Base-by-base conservation (phyloP, 495 filamentous ascomycete genomes). In the Aspergillus bertholletiae region DNA sequence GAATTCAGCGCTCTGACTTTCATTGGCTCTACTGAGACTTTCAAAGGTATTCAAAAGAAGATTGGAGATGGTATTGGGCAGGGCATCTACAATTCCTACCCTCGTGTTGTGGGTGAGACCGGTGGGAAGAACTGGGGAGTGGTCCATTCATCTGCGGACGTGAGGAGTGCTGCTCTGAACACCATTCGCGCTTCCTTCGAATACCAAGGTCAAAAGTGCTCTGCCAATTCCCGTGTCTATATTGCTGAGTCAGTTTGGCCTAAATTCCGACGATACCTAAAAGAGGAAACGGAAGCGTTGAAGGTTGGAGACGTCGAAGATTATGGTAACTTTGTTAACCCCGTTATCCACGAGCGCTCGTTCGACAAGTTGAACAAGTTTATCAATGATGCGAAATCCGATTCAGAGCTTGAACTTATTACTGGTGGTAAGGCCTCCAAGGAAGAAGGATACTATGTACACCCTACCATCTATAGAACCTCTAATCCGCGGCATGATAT, bases 71-170 rank as follows among this genome's bases (percentile, higher is more conserved):
- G 85, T 17, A 79, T 90, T 22, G 84, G 82, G 6, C 78, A 85
- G 56, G 82, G 80, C 20, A 80, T 77, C 26, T 94, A 90, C 64
- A 73, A 77, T 48, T 79, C 80, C 23, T 93, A 90, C 68, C 89
- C 89, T 4, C 82, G 89, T 50, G 85, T 93, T 26, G 86, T 93
- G 13, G 89, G 86, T 49, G 89, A 94, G 74, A 93, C 90, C 0
- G 89, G 89, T 41, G 90, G 90, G 56, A 95, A 95, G 78, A 95
- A 95, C 71, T 94, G 89, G 76, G 88, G 90, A 64, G 68, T 95
- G 43, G 70, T 95, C 34, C 89, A 94, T 63, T 53, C 74, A 5
- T 88, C 83, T 3, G 90, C 90, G 15, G 85, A 93, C 55, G 56
- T 90, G 23, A 73, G n/a, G 17, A 92, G 90, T 58, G 89, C 90